These are phyloP conservation scores for Fusarium avenaceum DNA, from an alignment of 2,329 filamentous ascomycete genomes.

Conservation along the genomic window DNA sequence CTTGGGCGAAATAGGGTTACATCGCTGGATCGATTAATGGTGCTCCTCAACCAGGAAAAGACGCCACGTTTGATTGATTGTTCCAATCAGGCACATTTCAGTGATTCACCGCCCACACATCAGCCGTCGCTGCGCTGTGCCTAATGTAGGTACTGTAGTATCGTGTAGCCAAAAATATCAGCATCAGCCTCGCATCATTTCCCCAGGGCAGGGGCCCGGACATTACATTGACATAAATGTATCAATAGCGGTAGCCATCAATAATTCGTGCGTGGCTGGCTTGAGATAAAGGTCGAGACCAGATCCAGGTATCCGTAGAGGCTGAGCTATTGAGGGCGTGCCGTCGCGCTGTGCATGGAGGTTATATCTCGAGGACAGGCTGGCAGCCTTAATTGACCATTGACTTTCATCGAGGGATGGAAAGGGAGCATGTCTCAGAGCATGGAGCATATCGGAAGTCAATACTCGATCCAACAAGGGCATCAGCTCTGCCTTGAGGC, in stretches of 20 bases:
- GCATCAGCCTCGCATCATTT: slow-evolving; percentile 43
- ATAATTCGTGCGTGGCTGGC: slow-evolving; percentile 16
- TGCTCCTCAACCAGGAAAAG: slow-evolving; percentile 15
- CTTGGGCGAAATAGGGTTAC: slow-evolving; percentile 32
- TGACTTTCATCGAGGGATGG: slow-evolving; percentile 3
- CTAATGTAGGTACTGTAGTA: slow-evolving; percentile 1
- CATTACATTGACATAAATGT: slow-evolving; percentile 24
- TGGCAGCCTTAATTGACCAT: slow-evolving; percentile 14
- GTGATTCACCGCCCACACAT: slow-evolving; percentile 27
- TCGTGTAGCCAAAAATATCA: slow-evolving; percentile 34
- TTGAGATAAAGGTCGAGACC: slow-evolving; percentile 24
- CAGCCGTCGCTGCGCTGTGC: slow-evolving; percentile 7
- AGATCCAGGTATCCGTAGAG: slow-evolving; percentile 4
- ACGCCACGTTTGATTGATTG: slow-evolving; percentile 30
- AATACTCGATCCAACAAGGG: slow-evolving; percentile 15
- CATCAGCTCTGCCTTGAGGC: slow-evolving; percentile 10
- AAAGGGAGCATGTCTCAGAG: slow-evolving; percentile 26
- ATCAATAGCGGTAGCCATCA: slow-evolving; percentile 12
- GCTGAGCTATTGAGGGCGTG: slow-evolving; percentile 31
- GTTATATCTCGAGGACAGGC: neutral
- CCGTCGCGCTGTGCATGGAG: slow-evolving; percentile 21
- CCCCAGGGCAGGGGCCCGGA: slow-evolving; percentile 36
- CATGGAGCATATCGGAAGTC: slow-evolving; percentile 27
- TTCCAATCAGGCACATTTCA: slow-evolving; percentile 30
- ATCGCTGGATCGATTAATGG: slow-evolving; percentile 33